These are phyloP conservation scores for Marchantia paleacea DNA, from an alignment of 225 moss, liverwort and hornwort genomes.

Conservation along the genomic window DNA sequence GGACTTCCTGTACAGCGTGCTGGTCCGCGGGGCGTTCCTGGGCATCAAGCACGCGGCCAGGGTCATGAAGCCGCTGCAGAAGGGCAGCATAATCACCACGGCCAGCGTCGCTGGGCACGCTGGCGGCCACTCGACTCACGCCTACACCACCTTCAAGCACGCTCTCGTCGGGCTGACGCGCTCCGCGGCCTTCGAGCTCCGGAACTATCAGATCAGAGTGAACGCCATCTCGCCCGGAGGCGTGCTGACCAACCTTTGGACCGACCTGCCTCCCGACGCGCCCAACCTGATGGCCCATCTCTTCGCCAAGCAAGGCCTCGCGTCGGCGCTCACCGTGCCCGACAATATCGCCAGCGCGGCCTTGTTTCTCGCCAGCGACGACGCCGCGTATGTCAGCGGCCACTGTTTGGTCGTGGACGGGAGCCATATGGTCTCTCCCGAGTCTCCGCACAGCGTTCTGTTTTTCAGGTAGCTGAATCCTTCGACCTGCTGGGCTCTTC, in stretches of 20 bases:
- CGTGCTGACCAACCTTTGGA: neutral
- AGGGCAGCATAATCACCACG: slow-evolving; percentile 21
- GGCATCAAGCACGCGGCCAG: slow-evolving; percentile 5
- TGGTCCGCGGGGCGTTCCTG: neutral
- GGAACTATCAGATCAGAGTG: slow-evolving; percentile 29
- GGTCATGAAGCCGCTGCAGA: slow-evolving; percentile 12
- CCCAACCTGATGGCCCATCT: neutral
- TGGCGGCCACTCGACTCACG: neutral
- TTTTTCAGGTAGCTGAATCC: too few relatives aligned
- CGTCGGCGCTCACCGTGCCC: neutral
- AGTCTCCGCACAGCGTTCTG: too few relatives aligned
- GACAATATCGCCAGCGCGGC: neutral
- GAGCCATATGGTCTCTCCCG: neutral
- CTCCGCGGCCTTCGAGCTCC: slow-evolving; percentile 9
- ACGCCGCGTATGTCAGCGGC: neutral
- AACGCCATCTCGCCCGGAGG: slow-evolving; percentile 13
- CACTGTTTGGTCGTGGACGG: neutral
- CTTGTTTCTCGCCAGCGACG: slow-evolving; percentile 7
- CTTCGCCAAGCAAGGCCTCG: neutral
- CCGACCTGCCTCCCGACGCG: neutral
- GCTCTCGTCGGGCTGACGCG: slow-evolving; percentile 6
- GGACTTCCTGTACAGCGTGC: neutral
- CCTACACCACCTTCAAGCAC: slow-evolving; percentile 16
- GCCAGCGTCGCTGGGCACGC: neutral
- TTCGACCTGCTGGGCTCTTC: too few relatives aligned